Base-by-base conservation (phyloP, 2,329 filamentous ascomycete genomes). In the Delphinella strobiligena region DNA sequence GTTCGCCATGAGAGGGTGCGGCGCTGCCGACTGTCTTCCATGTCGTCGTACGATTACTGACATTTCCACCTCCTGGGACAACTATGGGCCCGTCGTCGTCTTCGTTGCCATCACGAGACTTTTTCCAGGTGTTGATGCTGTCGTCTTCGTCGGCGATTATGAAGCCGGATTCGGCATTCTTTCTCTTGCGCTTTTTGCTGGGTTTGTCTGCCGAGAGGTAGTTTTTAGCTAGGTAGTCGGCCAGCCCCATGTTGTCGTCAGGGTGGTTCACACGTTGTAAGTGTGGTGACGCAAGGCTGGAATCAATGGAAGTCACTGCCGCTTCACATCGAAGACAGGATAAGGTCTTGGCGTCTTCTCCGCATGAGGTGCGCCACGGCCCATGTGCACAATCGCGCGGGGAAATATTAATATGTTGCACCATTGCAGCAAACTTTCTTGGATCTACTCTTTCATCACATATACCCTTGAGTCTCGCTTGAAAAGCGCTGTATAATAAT, bases 211-310 rank as follows among this genome's bases (percentile, higher is more conserved):
- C 77, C 2, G 72, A 83, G 36, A 98, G 78, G 59, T 98, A 98
- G 60, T 87, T 91, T 47, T 85, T 81, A 29, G 89, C 88, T 27
- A 98, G 75, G 55, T 96, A 98, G 54, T 79, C 78, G 43, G 86
- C 80, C 48, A 95, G 72, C 41, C 72, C 69, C 73, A 80, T 79
- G 47, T 34, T 38, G 36, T 11, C 15, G 19, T 18, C 19, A 33
- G 45, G 35, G 29, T 38, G 19, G n/a, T 4, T 37, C 22, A 14
- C 14, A 14, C 14, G 7, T 11, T 19, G 11, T 12, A 11, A 34
- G n/a, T n/a, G n/a, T n/a, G n/a, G n/a, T n/a, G n/a, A n/a, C n/a
- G n/a, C n/a, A n/a, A n/a, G n/a, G n/a, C n/a, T n/a, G n/a, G n/a
- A n/a, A n/a, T n/a, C n/a, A n/a, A n/a, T n/a, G n/a, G n/a, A n/a